These are phyloP conservation scores for Kwoniella sp. DNA, from an alignment of 768 basidiomycete genomes.

Conservation along the genomic window DNA sequence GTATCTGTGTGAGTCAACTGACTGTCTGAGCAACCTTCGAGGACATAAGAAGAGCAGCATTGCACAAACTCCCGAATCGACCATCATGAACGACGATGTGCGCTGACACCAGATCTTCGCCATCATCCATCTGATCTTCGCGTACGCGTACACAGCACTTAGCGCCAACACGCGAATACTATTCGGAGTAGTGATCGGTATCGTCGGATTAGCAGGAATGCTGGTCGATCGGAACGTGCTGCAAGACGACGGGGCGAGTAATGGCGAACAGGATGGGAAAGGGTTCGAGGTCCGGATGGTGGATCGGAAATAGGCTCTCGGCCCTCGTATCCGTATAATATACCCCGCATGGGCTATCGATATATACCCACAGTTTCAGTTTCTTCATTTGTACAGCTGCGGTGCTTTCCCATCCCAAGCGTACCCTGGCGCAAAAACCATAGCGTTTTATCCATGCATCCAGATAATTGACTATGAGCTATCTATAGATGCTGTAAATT, in stretches of 20 bases:
- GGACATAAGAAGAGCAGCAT: too few species aligned
- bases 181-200: slow-evolving; percentile 12
- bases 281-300: slow-evolving; percentile 21
- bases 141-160: slow-evolving; percentile 9
- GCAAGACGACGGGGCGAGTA: slow-evolving; percentile 7
- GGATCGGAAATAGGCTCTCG: slow-evolving; percentile 8
- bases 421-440: too few species aligned
- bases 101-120: too few species aligned
- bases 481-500: too few species aligned
- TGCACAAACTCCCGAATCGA: too few species aligned
- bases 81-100: too few species aligned
- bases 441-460: too few species aligned
- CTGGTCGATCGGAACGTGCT: slow-evolving; percentile 20
- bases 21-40: not conserved
- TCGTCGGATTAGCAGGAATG: slow-evolving; percentile 17
- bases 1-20: slow-evolving; percentile 9
- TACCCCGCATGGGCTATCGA: too few species aligned
- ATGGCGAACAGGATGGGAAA: not conserved
- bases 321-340: not conserved
- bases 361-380: too few species aligned
- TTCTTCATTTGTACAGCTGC: too few species aligned
- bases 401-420: too few species aligned
- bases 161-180: slow-evolving; percentile 8
- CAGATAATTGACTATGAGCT: too few species aligned
- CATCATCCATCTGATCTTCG: not conserved